Evolutionary conservation across 768 basidiomycete genomes (phyloP).

Genomic region (Phaffia tasmanica): DNA sequence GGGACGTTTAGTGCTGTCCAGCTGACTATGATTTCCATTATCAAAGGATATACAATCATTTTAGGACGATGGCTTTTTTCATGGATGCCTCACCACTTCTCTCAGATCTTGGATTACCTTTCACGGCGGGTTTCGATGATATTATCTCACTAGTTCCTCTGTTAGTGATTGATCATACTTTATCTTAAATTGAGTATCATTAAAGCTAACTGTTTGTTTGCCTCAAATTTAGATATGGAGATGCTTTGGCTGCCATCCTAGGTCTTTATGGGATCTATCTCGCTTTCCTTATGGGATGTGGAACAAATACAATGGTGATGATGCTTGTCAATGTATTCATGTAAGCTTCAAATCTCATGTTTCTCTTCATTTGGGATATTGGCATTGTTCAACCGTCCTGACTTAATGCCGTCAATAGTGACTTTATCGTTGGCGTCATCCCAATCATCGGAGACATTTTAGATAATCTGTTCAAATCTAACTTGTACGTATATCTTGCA

Average conservation of each 20-base stretch:
- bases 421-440: conserved; percentile 35
- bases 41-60: conserved; percentile 2
- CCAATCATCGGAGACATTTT: conserved; percentile 37
- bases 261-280: conserved; percentile 38
- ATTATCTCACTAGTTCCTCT: conserved; percentile 6
- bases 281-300: conserved; percentile 34
- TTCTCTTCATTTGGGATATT: conserved; percentile 1
- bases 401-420: conserved; percentile 31
- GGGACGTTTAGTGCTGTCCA: not conserved
- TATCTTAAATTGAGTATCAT: no score
- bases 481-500: conserved; percentile 32
- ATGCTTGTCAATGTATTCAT: conserved; percentile 25
- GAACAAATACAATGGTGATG: conserved; percentile 29
- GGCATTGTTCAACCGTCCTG: conserved; percentile 22
- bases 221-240: conserved; percentile 25
- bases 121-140: conserved; percentile 6
- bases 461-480: conserved; percentile 38
- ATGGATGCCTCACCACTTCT: conserved; percentile 2
- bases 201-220: no score
- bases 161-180: no score
- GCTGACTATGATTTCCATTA: not conserved
- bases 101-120: conserved; percentile 2
- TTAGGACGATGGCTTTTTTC: not conserved
- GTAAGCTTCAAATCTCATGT: not conserved
- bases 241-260: conserved; percentile 34